Percentiles rank a stretch among this genome's conserved stretches.
Evolutionary conservation across 306 rosid species (phyloP).

Genomic region (Quercus berberidifolia): DNA sequence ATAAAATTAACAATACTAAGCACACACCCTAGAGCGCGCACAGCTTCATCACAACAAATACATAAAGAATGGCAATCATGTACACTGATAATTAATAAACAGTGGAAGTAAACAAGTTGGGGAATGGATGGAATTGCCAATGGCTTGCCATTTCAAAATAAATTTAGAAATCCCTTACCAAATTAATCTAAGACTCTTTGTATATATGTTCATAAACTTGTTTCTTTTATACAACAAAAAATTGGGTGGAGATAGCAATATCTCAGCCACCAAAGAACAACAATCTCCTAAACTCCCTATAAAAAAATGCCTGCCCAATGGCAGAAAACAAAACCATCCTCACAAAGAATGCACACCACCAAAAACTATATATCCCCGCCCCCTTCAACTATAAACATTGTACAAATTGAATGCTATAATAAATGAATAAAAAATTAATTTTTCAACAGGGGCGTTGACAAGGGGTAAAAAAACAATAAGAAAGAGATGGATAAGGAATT

Average conservation of each 20-base stretch:
- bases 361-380: slow-evolving; percentile 30
- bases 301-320: slow-evolving; percentile 24
- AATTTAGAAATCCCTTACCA: neutral
- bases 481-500: slow-evolving; percentile 31
- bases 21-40: too few relatives aligned
- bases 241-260: slow-evolving; percentile 39
- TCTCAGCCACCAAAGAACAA: slow-evolving; percentile 36
- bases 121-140: neutral
- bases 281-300: slow-evolving; percentile 30
- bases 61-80: neutral
- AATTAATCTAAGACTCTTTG: slow-evolving; percentile 11
- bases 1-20: too few relatives aligned
- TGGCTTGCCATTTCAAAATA: neutral
- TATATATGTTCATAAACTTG: slow-evolving; percentile 18
- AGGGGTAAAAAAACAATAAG: slow-evolving; percentile 15
- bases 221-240: slow-evolving; percentile 48
- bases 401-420: slow-evolving; percentile 58
- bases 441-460: slow-evolving; percentile 45
- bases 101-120: neutral
- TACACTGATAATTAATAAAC: neutral
- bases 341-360: slow-evolving; percentile 29
- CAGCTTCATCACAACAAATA: too few relatives aligned
- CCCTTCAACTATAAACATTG: slow-evolving; percentile 37
- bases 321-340: slow-evolving; percentile 15
- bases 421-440: slow-evolving; percentile 78